phyloP scores from a whole-genome alignment of 768 basidiomycete genomes.

The Lactarius indigo region DNA sequence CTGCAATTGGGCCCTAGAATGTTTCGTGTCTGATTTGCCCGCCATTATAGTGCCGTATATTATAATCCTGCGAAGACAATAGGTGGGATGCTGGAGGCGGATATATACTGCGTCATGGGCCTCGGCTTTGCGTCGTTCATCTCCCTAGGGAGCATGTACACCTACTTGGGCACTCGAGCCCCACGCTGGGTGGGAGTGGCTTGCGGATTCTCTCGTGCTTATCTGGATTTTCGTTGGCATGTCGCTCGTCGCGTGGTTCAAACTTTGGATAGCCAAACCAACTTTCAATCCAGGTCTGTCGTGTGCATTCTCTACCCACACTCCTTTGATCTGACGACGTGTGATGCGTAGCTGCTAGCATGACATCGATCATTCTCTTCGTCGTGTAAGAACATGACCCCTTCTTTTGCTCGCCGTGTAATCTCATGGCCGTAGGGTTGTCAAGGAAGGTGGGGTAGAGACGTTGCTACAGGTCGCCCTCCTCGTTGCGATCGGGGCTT shows the following conservation, averaged over 20 bases:
- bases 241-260: constrained; percentile 83
- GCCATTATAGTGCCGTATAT: constrained; percentile 62
- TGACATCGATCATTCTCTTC: constrained; percentile 80
- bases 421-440: constrained; percentile 45
- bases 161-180: constrained; percentile 80
- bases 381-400: constrained; percentile 53
- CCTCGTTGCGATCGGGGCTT: constrained; percentile 73
- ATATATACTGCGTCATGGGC: constrained; percentile 71
- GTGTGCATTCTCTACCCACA: not conserved
- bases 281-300: constrained; percentile 80
- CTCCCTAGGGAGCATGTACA: constrained; percentile 69
- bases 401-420: not conserved
- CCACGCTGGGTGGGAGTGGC: constrained; percentile 63
- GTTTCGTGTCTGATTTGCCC: not conserved
- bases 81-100: constrained; percentile 91
- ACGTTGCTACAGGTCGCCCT: constrained; percentile 71
- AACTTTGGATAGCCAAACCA: constrained; percentile 86
- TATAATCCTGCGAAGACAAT: constrained; percentile 92
- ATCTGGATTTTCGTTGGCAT: constrained; percentile 83
- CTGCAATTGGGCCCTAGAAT: not conserved
- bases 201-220: constrained; percentile 72
- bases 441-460: constrained; percentile 83
- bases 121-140: constrained; percentile 69
- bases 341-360: constrained; percentile 61
- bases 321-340: not conserved